phyloP scores from a whole-genome alignment of 2,329 filamentous ascomycete species.

The Fusarium poae region DNA sequence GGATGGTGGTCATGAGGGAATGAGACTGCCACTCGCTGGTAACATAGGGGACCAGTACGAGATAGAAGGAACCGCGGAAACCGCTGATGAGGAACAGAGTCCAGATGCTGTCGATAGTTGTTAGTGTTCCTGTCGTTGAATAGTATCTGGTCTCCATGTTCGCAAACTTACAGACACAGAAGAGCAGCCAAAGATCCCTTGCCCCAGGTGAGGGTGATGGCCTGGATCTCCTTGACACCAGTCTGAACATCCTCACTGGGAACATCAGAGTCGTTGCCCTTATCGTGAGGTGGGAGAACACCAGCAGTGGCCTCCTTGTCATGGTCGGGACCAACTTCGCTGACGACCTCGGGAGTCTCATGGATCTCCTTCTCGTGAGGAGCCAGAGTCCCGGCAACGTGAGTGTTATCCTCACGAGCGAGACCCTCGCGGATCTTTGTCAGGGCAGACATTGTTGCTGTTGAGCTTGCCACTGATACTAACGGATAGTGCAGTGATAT shows the following conservation, averaged over 20 bases:
- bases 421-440: slow-evolving; percentile 37
- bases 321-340: slow-evolving; percentile 1
- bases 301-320: slow-evolving; percentile 37
- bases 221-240: slow-evolving; percentile 59
- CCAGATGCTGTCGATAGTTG: slow-evolving; percentile 54
- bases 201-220: slow-evolving; percentile 58
- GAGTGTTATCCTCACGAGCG: slow-evolving; percentile 25
- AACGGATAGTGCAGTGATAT: slow-evolving; percentile 7
- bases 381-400: slow-evolving; percentile 22
- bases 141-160: background rate
- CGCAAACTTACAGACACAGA: slow-evolving; percentile 51
- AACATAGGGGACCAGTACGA: slow-evolving; percentile 60
- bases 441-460: slow-evolving; percentile 36
- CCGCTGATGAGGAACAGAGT: slow-evolving; percentile 65
- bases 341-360: slow-evolving; percentile 19
- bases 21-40: slow-evolving; percentile 66
- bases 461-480: slow-evolving; percentile 9
- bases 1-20: slow-evolving; percentile 66
- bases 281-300: slow-evolving; percentile 12
- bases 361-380: slow-evolving; percentile 26
- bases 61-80: slow-evolving; percentile 59
- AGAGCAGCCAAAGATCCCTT: slow-evolving; percentile 53
- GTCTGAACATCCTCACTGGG: slow-evolving; percentile 48
- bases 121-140: slow-evolving; percentile 5
- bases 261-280: slow-evolving; percentile 27